Evolutionary conservation across 2,329 filamentous ascomycete genomes (phyloP), one percentile per base, ranked within the genome.

Genomic region (Chrysoporthe cubensis): DNA sequence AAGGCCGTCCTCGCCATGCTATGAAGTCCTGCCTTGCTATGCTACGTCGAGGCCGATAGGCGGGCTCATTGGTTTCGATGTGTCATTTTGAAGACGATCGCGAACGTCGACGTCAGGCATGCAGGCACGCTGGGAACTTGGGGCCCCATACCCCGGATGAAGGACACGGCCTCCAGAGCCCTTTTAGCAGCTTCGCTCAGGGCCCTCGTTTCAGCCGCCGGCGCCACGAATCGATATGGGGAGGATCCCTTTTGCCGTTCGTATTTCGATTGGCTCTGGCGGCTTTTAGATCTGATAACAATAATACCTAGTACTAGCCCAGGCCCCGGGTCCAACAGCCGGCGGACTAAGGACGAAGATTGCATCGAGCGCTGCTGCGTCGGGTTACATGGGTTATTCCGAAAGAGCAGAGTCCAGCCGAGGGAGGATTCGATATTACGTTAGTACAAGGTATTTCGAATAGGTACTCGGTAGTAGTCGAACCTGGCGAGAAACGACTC

Each of bases 251-350:
- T 48, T 69, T 63, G 66, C 66, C 67, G 37, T 34, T 62, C 46
- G 64, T 34, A 40, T 56, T 57, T 40, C 60, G 21, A 69, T 69
- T 69, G 67, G 64, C 26, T 60, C 43, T 7, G 37, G 37, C 14
- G 32, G n/a, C 40, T 46, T 59, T 5, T 44, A 64, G 26, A 50
- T 26, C 21, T 46, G 64, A 66, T 66, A 68, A 66, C 64, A 3
- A 54, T 52, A 32, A 26, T 52, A 32, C n/a, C 26, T 26, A 26
- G 26, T 26, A 26, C 26, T 26, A 26, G 26, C 26, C 21, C 48
- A 52, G 26, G 48, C 65, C 26, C 50, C 14, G n/a, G 50, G 50
- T 32, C 26, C 50, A 14, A 16, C 1, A 54, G 16, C 32, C 13
- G 56, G 43, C 42, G 37, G 32, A 62, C 37, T 32, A 52, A 37